Evolutionary conservation across 768 basidiomycete genomes (phyloP), one percentile per base, ranked within the genome.

Genomic region (Asterophora lycoperdoides): DNA sequence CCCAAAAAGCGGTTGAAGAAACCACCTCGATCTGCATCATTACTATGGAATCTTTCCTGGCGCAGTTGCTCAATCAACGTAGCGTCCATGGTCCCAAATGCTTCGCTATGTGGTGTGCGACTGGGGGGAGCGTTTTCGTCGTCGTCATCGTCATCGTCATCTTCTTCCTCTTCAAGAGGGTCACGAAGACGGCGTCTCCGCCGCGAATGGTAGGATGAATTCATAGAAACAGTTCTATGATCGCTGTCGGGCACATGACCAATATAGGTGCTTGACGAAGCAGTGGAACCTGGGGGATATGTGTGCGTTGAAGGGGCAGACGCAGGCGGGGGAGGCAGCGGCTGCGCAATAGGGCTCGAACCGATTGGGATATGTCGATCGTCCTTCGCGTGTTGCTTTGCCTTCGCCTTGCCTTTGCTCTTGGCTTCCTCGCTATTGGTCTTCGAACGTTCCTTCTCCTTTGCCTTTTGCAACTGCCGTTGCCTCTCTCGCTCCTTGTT

Each of bases 21-120:
- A 3, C 59, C 53, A 57, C 28, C 29, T 57, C 52, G 56, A 7
- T 63, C 60, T 17, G 51, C 49, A 26, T 63, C 62, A 55, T 64
- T 43, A 38, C 17, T 48, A 43, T 63, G 47, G 34, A 23, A 46
- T 53, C 67, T 49, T 19, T 64, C 56, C 40, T 64, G 56, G 34
- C 60, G 67, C 41, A 72, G 60, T 48, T 69, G 68, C 56, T 80
- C 78, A 51, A 82, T 73, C 19, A 68, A 68, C 41, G 71, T 75
- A 0, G 80, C 73, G 53, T 83, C 79, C 39, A 84, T 67, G 5
- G 81, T 73, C 4, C 76, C 75, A 52, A 81, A 85, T 2, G 79
- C 75, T 63, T 85, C 83, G 20, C 75, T 73, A 56, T 85, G 80
- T 15, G 83, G 78, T 7, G 82, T 83, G 20, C 79, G 76, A 15